Percentiles rank a stretch among this genome's conserved stretches.
Conservation (phyloP, 2,329 filamentous ascomycete species). For the Sclerotinia glacialis region DNA sequence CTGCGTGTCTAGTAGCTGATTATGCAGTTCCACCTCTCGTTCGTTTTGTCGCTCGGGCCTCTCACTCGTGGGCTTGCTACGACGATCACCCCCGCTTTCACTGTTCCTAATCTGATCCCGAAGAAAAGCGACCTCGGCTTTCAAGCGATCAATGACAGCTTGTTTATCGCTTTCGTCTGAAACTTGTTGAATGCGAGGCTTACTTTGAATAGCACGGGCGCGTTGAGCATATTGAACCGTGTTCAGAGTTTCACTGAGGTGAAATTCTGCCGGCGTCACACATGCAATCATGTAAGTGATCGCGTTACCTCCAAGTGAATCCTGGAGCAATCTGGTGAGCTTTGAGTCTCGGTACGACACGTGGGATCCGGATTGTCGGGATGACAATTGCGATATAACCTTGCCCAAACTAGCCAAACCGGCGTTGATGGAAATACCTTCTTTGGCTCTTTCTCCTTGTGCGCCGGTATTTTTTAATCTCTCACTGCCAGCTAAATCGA, state of each 20-base stretch:
- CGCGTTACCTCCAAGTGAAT: conserved; percentile 93
- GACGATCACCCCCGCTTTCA: conserved; percentile 60
- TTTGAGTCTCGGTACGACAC: conserved; percentile 99
- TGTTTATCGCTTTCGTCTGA: conserved; percentile 90
- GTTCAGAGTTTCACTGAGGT: conserved; percentile 94
- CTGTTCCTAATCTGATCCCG: conserved; percentile 88
- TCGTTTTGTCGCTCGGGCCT: conserved; percentile 76
- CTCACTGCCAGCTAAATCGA: conserved; percentile 95
- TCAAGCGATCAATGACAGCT: conserved; percentile 86
- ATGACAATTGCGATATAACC: conserved; percentile 96
- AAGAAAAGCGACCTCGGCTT: conserved; percentile 89
- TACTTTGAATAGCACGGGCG: conserved; percentile 94
- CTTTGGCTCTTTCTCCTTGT: conserved; percentile 87
- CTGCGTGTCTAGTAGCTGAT: conserved; percentile 86
- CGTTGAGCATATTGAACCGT: conserved; percentile 97
- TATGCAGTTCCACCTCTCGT: conserved; percentile 85
- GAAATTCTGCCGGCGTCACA: conserved; percentile 94
- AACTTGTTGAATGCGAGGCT: conserved; percentile 89
- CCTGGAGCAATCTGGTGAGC: conserved; percentile 89
- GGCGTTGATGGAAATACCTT: conserved; percentile 97
- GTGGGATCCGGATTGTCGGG: conserved; percentile 79
- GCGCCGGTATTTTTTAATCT: conserved; percentile 95
- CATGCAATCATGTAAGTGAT: conserved; percentile 99
- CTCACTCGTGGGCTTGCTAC: conserved; percentile 59
- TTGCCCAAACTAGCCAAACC: conserved; percentile 93